Conservation (phyloP, 1,284 basidiomycete species). For the Heterobasidion parviporum region DNA sequence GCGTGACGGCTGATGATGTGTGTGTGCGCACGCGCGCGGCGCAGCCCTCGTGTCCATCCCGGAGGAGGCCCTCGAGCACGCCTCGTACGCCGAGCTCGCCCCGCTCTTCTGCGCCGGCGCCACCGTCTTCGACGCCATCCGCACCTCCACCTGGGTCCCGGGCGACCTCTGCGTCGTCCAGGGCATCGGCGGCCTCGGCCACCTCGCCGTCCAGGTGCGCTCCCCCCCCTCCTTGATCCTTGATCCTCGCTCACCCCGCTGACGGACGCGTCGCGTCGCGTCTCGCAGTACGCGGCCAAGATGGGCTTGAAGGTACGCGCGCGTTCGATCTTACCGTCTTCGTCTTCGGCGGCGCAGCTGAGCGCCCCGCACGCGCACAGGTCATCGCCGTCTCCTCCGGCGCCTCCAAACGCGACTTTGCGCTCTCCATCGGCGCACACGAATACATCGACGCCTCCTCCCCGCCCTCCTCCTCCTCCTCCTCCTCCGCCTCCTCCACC, state of each 20-base stretch:
- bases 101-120: conserved; percentile 15
- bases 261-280: not conserved
- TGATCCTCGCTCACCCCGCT: not conserved
- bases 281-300: conserved; percentile 11
- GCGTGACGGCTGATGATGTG: too few relatives aligned
- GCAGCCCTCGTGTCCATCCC: conserved; percentile 14
- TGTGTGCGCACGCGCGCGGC: conserved; percentile 4
- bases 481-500: too few relatives aligned
- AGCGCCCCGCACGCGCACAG: not conserved
- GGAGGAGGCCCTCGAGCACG: conserved; percentile 11
- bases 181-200: conserved; percentile 24
- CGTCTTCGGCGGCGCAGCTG: not conserved
- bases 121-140: conserved; percentile 13
- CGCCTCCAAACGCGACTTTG: conserved; percentile 18
- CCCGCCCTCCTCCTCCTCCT: conserved; percentile 11
- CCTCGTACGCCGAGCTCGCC: conserved; percentile 14
- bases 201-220: conserved; percentile 16
- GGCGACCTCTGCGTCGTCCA: conserved; percentile 21
- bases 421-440: conserved; percentile 17
- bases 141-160: conserved; percentile 6
- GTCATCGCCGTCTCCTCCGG: conserved; percentile 18
- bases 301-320: conserved; percentile 13
- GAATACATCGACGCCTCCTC: conserved; percentile 16
- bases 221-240: not conserved
- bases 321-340: too few relatives aligned